A percentile compares a stretch with the other conserved stretches of the same genome.
Conservation (phyloP, 2,329 filamentous ascomycete genomes). For the Penicillium sp. region DNA sequence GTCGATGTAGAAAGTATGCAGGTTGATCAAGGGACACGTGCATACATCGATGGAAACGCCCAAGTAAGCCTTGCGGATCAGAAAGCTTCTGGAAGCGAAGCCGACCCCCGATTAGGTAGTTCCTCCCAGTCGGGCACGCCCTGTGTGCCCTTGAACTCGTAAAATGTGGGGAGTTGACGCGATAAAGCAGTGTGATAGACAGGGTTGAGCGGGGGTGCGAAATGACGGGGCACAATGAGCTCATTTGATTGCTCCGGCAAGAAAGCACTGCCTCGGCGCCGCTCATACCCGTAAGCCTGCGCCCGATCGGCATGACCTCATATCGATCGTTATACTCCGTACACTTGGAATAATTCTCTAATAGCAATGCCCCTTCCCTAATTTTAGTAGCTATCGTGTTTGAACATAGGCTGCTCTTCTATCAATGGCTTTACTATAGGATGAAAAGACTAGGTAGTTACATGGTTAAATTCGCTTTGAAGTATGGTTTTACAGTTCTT, state of each 20-base stretch:
- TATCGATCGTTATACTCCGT: background rate
- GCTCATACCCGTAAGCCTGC: background rate
- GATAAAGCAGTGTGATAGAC: no score
- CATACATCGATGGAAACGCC: background rate
- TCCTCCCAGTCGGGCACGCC: background rate
- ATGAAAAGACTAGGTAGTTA: no score
- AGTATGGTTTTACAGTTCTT: no score
- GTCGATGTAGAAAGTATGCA: background rate
- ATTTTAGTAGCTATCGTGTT: background rate
- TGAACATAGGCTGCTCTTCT: no score
- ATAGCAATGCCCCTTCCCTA: background rate
- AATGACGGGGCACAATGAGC: background rate
- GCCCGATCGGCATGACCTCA: background rate
- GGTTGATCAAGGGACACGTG: background rate
- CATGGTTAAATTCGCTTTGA: no score
- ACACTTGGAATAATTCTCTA: background rate
- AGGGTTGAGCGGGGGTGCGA: background rate
- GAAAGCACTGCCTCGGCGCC: background rate
- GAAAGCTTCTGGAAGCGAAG: background rate
- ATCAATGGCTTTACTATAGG: no score
- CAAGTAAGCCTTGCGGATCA: background rate
- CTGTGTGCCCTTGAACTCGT: background rate
- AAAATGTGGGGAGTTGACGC: background rate
- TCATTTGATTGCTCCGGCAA: background rate
- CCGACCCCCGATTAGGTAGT: background rate